Conservation (phyloP, 1,284 basidiomycete species). For the Trichosporon faecale region DNA sequence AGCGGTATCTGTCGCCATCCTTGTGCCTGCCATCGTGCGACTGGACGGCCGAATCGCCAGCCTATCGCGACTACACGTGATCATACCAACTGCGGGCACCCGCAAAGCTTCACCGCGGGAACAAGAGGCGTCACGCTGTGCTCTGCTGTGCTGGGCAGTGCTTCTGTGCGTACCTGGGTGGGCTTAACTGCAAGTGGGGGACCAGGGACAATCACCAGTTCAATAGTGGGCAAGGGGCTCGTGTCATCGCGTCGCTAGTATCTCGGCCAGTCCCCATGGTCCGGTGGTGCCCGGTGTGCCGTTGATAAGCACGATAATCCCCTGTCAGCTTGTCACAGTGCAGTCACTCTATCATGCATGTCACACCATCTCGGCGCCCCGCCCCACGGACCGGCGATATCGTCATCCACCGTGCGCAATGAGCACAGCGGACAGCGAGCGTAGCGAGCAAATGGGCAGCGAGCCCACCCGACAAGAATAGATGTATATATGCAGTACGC, state of each 20-base stretch:
- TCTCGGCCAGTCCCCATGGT: background rate
- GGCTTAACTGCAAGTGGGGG: background rate
- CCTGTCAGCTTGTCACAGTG: background rate
- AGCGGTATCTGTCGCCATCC: background rate
- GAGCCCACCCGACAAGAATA: background rate
- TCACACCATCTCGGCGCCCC: background rate
- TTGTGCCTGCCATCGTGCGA: background rate
- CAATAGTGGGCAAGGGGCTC: background rate
- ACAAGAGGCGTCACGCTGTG: background rate
- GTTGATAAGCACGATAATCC: background rate
- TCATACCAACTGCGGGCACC: background rate
- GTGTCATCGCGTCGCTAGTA: background rate
- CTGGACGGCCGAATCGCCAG: background rate
- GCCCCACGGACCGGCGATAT: background rate
- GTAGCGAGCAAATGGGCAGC: background rate
- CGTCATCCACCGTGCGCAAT: background rate
- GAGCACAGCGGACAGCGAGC: background rate
- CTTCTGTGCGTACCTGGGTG: background rate
- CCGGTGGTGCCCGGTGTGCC: background rate
- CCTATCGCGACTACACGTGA: background rate
- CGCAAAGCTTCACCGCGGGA: constrained; percentile 2
- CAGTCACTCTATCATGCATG: background rate
- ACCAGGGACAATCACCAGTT: background rate
- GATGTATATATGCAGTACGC: background rate
- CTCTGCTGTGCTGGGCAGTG: too few relatives aligned